These are phyloP conservation scores for Aspergillus pseudoterreus DNA, from an alignment of 2,329 filamentous ascomycete species.

Conservation along the genomic window DNA sequence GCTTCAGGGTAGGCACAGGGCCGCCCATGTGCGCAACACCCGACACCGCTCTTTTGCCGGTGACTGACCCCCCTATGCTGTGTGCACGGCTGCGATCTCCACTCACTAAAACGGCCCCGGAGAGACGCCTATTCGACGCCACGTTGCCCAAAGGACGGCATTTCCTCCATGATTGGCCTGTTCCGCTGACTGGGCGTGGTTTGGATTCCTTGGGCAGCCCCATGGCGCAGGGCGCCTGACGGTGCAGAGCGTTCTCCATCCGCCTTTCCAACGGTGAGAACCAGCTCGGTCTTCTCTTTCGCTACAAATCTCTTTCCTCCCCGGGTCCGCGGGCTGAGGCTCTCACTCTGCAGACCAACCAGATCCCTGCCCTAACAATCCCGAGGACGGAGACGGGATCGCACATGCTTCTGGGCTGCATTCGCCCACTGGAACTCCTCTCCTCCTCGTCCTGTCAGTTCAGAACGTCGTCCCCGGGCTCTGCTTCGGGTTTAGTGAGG, in stretches of 20 bases:
- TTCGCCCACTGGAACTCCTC: no score
- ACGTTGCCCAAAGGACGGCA: no score
- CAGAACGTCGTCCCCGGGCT: no score
- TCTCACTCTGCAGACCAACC: not conserved
- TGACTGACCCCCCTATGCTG: not conserved
- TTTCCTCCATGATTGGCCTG: not conserved
- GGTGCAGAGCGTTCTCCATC: not conserved
- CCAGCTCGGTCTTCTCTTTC: not conserved
- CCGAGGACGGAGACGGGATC: no score
- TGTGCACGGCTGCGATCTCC: no score
- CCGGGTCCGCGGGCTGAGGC: not conserved
- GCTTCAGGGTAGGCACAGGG: not conserved
- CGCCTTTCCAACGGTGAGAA: slow-evolving; percentile 1
- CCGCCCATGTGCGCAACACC: not conserved
- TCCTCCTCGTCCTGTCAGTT: not conserved
- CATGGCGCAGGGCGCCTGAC: slow-evolving; percentile 2
- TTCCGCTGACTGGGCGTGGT: not conserved
- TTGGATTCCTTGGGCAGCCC: not conserved
- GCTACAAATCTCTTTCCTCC: not conserved
- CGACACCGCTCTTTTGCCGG: slow-evolving; percentile 16
- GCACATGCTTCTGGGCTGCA: no score
- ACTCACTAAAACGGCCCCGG: no score
- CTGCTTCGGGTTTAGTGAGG: not conserved
- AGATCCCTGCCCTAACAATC: not conserved
- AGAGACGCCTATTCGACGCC: no score